Evolutionary conservation across 2,329 filamentous ascomycete genomes (phyloP), one percentile per base, ranked within the genome.

Genomic region (Cladophialophora exuberans): DNA sequence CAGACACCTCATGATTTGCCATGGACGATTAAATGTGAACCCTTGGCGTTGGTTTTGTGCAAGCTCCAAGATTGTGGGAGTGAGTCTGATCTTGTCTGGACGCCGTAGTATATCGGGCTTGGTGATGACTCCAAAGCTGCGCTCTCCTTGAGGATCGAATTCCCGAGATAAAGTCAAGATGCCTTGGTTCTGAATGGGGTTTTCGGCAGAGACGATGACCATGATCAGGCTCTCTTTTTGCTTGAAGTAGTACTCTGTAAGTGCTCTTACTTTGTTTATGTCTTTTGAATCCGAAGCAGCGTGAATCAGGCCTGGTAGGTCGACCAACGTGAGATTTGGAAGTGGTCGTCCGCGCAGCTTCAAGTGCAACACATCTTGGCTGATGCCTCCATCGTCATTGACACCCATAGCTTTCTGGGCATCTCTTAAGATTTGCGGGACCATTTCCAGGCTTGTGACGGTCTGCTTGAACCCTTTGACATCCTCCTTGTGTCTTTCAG

Each of bases 271-370:
- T 42, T 80, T 79, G 1, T 65, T 64, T 3, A 67, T 68, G 1
- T 74, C 75, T 59, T 83, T 76, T 1, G 75, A 66, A 31, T 75
- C 74, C n/a, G 72, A 77, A n/a, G 75, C 69, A 0, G 73, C 72
- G 26, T 78, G 73, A 47, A 83, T 80, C 6, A 85, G 67, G 1
- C 81, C 80, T 0, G 81, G 81, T 3, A 84, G 71, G 56, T 84
- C 82, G 9, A 84, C 79, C 0, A 83, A 67, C 0, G 77, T 83
- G 6, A 84, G 67, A 1, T 77, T 75, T 1, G 72, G 71, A 4
- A 67, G 60, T 26, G 69, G 61, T 11, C 65, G 68, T 6, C 69
- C 71, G 26, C 59, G 60, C 10, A 70, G 65, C 20, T 64, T 61
- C 9, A 62, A 23, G 26, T 50, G 51, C n/a, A 62, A 38, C 13